Evolutionary conservation across 2,329 filamentous ascomycete species (phyloP).

Genomic region (Lachnellula subtilissima): DNA sequence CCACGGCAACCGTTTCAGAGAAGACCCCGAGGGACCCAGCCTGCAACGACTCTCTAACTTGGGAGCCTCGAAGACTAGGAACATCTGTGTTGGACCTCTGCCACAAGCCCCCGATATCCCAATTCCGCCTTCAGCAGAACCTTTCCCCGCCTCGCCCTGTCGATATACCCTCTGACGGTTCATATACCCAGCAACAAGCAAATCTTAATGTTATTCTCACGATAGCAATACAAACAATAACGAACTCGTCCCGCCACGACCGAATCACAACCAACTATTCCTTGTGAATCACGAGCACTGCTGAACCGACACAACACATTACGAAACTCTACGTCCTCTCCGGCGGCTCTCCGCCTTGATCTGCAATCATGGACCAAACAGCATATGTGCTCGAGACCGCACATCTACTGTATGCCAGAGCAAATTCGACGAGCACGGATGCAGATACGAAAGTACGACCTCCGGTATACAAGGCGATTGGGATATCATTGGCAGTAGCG

Average conservation of each 20-base stretch:
- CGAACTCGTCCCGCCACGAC: conserved; percentile 3
- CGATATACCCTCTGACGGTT: conserved; percentile 3
- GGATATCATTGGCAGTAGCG: conserved; percentile 76
- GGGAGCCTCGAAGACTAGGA: neutral
- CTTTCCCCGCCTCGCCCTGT: conserved; percentile 8
- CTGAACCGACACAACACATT: conserved; percentile 9
- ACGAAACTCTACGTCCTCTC: conserved; percentile 1
- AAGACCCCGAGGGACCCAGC: conserved; percentile 1
- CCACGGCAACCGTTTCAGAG: conserved; percentile 25
- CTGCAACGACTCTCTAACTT: conserved; percentile 6
- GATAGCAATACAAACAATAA: conserved; percentile 5
- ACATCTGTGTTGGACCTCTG: conserved; percentile 1
- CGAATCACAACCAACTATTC: neutral
- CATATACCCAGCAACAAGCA: conserved; percentile 3
- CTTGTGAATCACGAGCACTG: conserved; percentile 3
- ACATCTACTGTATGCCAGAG: conserved; percentile 41
- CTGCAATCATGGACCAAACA: conserved; percentile 35
- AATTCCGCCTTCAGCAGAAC: conserved; percentile 12
- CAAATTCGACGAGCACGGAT: conserved; percentile 33
- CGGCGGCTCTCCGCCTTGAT: conserved; percentile 14
- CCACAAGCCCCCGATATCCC: neutral
- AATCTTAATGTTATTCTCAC: conserved; percentile 8
- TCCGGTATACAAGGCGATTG: conserved; percentile 71
- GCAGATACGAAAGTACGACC: conserved; percentile 21
- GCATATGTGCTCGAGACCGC: conserved; percentile 35